Percentiles rank a stretch among this genome's conserved stretches.
Evolutionary conservation across 2,329 filamentous ascomycete genomes (phyloP).

Genomic region (Aspergillus phoenicis): DNA sequence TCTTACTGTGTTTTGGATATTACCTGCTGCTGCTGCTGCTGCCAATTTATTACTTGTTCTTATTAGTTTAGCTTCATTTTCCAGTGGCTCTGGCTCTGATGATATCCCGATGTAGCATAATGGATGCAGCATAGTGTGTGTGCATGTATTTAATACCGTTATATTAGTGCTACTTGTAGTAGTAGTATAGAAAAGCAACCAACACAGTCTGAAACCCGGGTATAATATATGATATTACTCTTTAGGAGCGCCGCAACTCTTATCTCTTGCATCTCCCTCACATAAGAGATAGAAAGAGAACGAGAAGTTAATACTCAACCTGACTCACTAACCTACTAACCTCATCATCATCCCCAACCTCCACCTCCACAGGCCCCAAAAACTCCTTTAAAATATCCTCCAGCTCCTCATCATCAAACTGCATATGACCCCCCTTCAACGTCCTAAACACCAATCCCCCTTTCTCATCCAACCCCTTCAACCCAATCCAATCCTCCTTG

Average conservation of each 20-base stretch:
- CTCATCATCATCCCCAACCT: neutral
- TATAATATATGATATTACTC: neutral
- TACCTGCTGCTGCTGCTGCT: neutral
- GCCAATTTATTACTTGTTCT: no score
- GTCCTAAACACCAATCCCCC: constrained; percentile 75
- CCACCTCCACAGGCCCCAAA: constrained; percentile 40
- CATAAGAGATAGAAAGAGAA: neutral
- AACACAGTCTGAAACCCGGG: neutral
- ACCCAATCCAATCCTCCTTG: constrained; percentile 88
- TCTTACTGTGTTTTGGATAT: neutral
- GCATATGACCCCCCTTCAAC: constrained; percentile 80
- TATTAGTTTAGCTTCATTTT: no score
- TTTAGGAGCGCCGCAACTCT: no score
- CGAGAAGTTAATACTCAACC: constrained; percentile 7
- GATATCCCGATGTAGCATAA: no score
- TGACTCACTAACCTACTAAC: constrained; percentile 24
- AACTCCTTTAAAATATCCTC: constrained; percentile 63
- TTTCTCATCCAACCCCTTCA: constrained; percentile 76
- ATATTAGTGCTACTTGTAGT: no score
- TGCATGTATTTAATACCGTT: no score
- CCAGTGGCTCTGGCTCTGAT: no score
- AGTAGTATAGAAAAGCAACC: no score
- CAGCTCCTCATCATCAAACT: constrained; percentile 68
- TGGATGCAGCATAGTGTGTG: no score
- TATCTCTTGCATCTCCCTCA: neutral